Evolutionary conservation across 2,329 filamentous ascomycete genomes (phyloP).

Genomic region (Phoma herbarum): DNA sequence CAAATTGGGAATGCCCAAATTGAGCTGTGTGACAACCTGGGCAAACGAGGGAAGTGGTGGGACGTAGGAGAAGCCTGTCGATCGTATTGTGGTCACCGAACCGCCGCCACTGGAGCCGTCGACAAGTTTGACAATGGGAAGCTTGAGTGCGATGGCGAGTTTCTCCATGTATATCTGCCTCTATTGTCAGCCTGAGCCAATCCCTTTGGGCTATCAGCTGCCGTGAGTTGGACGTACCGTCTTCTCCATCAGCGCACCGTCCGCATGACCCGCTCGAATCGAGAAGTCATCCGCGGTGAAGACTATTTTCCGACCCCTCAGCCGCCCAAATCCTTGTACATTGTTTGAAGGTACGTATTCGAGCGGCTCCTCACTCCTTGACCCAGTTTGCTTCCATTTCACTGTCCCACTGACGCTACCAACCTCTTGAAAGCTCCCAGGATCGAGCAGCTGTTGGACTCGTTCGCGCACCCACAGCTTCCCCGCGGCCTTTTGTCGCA

Average conservation of each 20-base stretch:
- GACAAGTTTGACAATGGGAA: slow-evolving; percentile 71
- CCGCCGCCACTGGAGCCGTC: slow-evolving; percentile 71
- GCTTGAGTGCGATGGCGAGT: slow-evolving; percentile 63
- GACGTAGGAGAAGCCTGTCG: slow-evolving; percentile 66
- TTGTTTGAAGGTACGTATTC: slow-evolving; percentile 69
- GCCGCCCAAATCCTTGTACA: slow-evolving; percentile 65
- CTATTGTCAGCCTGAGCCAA: slow-evolving; percentile 21
- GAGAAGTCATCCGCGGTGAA: slow-evolving; percentile 72
- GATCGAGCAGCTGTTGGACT: slow-evolving; percentile 66
- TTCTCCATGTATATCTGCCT: slow-evolving; percentile 66
- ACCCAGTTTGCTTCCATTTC: slow-evolving; percentile 62
- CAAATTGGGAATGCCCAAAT: slow-evolving; percentile 70
- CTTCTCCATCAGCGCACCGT: slow-evolving; percentile 67
- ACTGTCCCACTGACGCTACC: slow-evolving; percentile 69
- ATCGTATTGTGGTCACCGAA: slow-evolving; percentile 67
- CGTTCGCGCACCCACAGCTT: slow-evolving; percentile 73
- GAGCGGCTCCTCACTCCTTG: slow-evolving; percentile 57
- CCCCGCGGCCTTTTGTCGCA: slow-evolving; percentile 69
- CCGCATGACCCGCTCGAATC: slow-evolving; percentile 70
- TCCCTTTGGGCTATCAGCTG: too few relatives aligned
- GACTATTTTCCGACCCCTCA: slow-evolving; percentile 64
- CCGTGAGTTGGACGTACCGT: slow-evolving; percentile 47
- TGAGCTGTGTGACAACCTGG: slow-evolving; percentile 65
- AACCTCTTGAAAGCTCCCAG: slow-evolving; percentile 65
- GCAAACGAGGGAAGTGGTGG: slow-evolving; percentile 64